Evolutionary conservation across 2,329 filamentous ascomycete genomes (phyloP).

Genomic region (Hortaea sp.): DNA sequence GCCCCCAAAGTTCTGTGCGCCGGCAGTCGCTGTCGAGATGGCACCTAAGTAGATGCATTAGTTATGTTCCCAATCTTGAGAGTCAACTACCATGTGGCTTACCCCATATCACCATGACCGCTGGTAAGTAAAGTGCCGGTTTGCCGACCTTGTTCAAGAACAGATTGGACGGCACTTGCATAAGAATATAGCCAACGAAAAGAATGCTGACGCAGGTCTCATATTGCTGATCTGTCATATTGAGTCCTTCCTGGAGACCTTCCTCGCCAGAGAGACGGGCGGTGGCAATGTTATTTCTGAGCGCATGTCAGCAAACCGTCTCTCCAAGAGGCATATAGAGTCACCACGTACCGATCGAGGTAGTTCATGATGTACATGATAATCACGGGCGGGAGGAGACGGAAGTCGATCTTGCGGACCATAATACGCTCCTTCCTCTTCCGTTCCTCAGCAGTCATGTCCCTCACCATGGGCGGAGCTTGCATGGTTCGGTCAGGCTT

Average conservation of each 20-base stretch:
- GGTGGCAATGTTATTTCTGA: conserved; percentile 19
- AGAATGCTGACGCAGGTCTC: conserved; percentile 36
- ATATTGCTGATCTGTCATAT: conserved; percentile 34
- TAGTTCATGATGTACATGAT: conserved; percentile 58
- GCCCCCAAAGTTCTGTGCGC: conserved; percentile 25
- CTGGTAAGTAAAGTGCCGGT: conserved; percentile 24
- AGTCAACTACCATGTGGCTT: background rate
- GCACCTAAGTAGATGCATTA: conserved; percentile 23
- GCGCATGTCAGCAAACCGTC: background rate
- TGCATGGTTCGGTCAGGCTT: conserved; percentile 3
- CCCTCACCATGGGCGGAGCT: conserved; percentile 8
- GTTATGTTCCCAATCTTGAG: background rate
- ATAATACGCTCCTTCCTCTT: conserved; percentile 26
- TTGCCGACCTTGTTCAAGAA: conserved; percentile 26
- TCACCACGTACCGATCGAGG: background rate
- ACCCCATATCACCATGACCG: conserved; percentile 27
- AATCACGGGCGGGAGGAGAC: conserved; percentile 59
- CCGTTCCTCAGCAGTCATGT: conserved; percentile 10
- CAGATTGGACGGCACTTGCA: conserved; percentile 29
- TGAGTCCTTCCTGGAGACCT: conserved; percentile 36
- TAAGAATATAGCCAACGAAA: conserved; percentile 31
- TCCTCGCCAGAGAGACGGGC: conserved; percentile 22
- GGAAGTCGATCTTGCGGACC: conserved; percentile 58
- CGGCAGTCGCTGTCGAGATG: conserved; percentile 24
- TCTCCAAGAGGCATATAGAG: background rate